A percentile compares a stretch with the other conserved stretches of the same genome.
These are phyloP conservation scores for Candida khao-thaluensis DNA, from an alignment of 805 yeast species.

Conservation along the genomic window DNA sequence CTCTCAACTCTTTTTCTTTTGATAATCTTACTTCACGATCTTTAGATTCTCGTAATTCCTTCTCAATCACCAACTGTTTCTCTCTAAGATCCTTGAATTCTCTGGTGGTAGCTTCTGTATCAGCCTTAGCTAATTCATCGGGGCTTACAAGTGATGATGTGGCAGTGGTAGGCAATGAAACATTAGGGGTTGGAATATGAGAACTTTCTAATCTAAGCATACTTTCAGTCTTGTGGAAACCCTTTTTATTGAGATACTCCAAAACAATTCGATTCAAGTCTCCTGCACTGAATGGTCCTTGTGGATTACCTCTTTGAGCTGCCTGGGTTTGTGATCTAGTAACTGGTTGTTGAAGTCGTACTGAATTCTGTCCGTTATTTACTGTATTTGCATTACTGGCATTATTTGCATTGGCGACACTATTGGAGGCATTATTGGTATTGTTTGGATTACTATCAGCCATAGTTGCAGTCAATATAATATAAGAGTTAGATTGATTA, in stretches of 20 bases:
- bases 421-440: neutral
- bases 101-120: constrained; percentile 26
- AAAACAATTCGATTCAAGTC: constrained; percentile 89
- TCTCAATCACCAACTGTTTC: constrained; percentile 30
- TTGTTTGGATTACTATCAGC: constrained; percentile 1
- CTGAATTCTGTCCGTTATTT: constrained; percentile 3
- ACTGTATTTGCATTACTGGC: neutral
- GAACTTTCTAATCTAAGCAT: constrained; percentile 86
- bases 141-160: constrained; percentile 36
- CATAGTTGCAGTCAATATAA: neutral
- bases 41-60: constrained; percentile 38
- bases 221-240: constrained; percentile 91
- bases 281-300: constrained; percentile 65
- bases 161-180: constrained; percentile 49
- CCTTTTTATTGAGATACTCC: constrained; percentile 90
- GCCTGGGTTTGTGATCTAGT: constrained; percentile 17
- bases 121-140: constrained; percentile 28
- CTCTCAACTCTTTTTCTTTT: constrained; percentile 41
- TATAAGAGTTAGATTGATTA: neutral
- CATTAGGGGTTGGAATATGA: constrained; percentile 53
- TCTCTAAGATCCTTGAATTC: constrained; percentile 39
- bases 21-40: constrained; percentile 37
- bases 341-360: constrained; percentile 12
- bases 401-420: neutral
- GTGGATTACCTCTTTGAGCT: constrained; percentile 20